Base-by-base conservation (phyloP, 2,329 filamentous ascomycete species). In the Pseudogymnoascus sp. region DNA sequence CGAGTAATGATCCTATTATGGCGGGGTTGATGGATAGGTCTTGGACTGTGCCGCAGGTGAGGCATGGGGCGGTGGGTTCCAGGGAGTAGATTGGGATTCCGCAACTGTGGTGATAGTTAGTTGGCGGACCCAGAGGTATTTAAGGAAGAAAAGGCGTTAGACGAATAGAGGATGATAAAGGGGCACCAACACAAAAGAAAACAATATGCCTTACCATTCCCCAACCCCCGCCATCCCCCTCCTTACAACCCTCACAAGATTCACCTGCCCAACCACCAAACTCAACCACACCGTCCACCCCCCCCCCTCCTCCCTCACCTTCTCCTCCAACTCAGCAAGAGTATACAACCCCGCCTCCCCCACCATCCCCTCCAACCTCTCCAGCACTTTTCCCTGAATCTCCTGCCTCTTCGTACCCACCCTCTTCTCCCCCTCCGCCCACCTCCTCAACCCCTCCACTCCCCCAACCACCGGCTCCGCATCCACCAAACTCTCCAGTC, bases 11-110 rank as follows among this genome's bases (percentile, higher is more conserved):
- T 7, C 77, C 76, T 25, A 80, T 69, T 33, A 78, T 70, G 8
- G 72, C 72, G 3, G 78, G 74, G 65, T 80, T 81, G 2, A 77
- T 69, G 6, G 66, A 65, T 10, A 79, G 73, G 0, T 65, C 56
- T 2, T 69, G 65, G 2, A 65, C 53, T 8, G 61, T 68, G 11
- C 67, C 63, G 65, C 78, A 81, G 65, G 76, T 74, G 21, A 71
- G 74, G 64, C 78, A 80, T 10, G 66, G 70, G 1, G 70, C 74
- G 0, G 64, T 67, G 2, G 74, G 66, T 2, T 74, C 74, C 64
- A 84, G 85, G n/a, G 80, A 76, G 70, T 80, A 85, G 23, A 84
- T 67, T 0, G 80, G 77, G 1, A 81, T 74, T 1, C 80, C 80
- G 68, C 84, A 87, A 70, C 79, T 81, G 14, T 33, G 4, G 31